Base-by-base conservation (phyloP, 2,329 filamentous ascomycete genomes). In the Colletotrichum horii region DNA sequence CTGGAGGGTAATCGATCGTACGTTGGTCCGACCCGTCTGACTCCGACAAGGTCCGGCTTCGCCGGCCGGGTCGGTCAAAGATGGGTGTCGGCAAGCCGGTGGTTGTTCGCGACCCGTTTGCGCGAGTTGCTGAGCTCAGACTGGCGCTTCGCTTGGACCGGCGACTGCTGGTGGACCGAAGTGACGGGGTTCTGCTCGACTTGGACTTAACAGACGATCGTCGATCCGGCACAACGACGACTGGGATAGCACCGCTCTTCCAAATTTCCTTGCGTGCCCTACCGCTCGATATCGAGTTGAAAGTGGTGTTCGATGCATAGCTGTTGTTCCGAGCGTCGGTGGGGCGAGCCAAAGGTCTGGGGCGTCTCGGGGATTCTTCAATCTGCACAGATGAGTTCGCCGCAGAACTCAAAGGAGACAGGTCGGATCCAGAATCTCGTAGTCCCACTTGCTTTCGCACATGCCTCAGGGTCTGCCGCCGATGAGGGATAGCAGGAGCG, bases 141-240 rank as follows among this genome's bases (percentile, higher is more conserved):
- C 91, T 93, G 56, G 86, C 86, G 69, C 89, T 91, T 75, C 87
- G 84, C 78, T 86, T 90, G 3, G 90, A 90, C 62, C 85, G 87
- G 66, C 87, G 88, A 79, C 91, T 93, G 76, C 90, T 92, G n/a
- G 88, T 90, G 24, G 92, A 93, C 71, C 91, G 88, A 19, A 93
- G 83, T 3, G 91, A 93, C 6, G 89, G 90, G 36, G 90, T 85
- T 60, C 85, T 86, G 68, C 80, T 85, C 9, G 89, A 87, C 74
- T 87, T 89, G n/a, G 88, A 85, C 67, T 88, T 89, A 14, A 87
- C 83, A 5, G 91, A 92, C 8, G 91, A 90, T 19, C 83, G 85
- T 19, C 92, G 89, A 71, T 90, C 89, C 8, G 92, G 92, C 66
- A 93, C 89, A 24, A 93, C 86, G 8, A 93, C 87, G 9, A 93